Conservation (phyloP, 352 stramenopile species). For the Phytophthora pistaciae region DNA sequence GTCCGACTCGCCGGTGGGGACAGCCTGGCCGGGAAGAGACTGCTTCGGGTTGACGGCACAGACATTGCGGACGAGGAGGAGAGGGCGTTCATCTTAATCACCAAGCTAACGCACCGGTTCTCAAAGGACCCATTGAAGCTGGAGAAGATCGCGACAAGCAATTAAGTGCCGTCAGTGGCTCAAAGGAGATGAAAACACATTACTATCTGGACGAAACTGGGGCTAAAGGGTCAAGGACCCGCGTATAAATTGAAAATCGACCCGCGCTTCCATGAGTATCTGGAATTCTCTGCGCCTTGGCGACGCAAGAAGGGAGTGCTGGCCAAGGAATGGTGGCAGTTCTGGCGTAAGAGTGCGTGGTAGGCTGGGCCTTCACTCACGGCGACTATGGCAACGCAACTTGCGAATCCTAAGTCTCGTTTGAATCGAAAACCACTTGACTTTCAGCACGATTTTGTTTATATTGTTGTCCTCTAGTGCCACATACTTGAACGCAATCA, state of each 20-base stretch:
- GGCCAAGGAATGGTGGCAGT: conserved; percentile 1
- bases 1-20: too few species aligned
- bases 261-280: conserved; percentile 1
- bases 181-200: conserved; percentile 1
- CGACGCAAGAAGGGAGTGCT: conserved; percentile 1
- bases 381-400: neutral
- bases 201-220: neutral
- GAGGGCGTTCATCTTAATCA: too few species aligned
- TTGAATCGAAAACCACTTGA: neutral
- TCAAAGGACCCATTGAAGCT: neutral
- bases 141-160: conserved; percentile 5
- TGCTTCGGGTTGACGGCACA: too few species aligned
- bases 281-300: conserved; percentile 6
- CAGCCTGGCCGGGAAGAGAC: too few species aligned
- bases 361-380: neutral
- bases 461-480: too few species aligned
- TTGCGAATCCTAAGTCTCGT: neutral
- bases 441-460: neutral
- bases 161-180: neutral
- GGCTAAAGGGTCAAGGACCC: neutral
- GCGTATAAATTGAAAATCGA: conserved; percentile 2
- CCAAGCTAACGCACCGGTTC: neutral
- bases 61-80: too few species aligned
- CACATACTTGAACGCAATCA: too few species aligned
- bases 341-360: conserved; percentile 1